phyloP scores from a whole-genome alignment of 2,329 filamentous ascomycete species.

The Trichoderma gracile region DNA sequence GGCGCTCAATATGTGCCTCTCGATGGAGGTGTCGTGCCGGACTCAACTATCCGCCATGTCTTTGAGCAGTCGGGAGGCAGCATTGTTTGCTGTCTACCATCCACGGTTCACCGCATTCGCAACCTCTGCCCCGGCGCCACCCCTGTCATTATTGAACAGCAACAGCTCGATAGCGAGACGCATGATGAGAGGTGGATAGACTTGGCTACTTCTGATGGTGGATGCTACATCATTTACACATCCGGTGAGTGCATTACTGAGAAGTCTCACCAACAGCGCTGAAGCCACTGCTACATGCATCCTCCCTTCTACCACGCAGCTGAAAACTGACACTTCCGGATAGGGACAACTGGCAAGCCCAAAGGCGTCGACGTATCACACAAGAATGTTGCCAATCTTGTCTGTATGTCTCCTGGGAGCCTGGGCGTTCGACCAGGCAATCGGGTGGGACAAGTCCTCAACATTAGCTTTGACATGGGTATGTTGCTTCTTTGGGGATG shows the following conservation, averaged over 20 bases:
- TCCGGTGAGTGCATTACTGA: conserved; percentile 44
- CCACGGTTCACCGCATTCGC: conserved; percentile 39
- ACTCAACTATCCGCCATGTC: conserved; percentile 51
- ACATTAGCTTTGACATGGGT: conserved; percentile 64
- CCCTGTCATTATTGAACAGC: conserved; percentile 37
- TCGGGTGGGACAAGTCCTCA: conserved; percentile 57
- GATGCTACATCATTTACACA: conserved; percentile 56
- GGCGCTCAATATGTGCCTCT: conserved; percentile 62
- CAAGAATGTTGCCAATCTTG: conserved; percentile 54
- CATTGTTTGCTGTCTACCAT: conserved; percentile 51
- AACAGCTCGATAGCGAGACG: background rate
- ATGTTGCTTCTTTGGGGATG: conserved; percentile 31
- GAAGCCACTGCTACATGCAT: background rate
- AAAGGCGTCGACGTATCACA: conserved; percentile 62
- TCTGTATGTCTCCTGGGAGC: conserved; percentile 52
- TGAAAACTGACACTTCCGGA: conserved; percentile 10
- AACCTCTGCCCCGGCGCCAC: conserved; percentile 32
- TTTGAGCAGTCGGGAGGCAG: conserved; percentile 48
- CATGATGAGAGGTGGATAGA: conserved; percentile 33
- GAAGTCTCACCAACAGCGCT: background rate
- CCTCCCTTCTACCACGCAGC: background rate
- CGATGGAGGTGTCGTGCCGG: conserved; percentile 55
- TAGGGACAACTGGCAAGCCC: conserved; percentile 56
- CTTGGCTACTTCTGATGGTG: conserved; percentile 40
- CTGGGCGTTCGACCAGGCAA: conserved; percentile 52